Percentiles rank a stretch among this genome's conserved stretches.
phyloP scores from a whole-genome alignment of 306 rosid genomes.

The Cotoneaster glaucophyllus region DNA sequence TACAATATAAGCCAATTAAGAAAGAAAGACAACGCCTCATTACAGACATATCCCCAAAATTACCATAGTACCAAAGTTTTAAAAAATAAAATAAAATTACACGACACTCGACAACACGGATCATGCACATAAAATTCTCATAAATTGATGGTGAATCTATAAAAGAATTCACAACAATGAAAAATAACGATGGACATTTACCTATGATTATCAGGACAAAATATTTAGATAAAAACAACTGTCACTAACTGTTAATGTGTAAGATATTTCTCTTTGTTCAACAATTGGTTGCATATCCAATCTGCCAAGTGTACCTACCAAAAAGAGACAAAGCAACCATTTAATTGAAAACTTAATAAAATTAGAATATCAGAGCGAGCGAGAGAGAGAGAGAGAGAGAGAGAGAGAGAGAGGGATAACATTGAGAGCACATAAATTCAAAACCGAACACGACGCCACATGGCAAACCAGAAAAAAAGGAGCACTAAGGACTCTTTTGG shows the following conservation, averaged over 20 bases:
- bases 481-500: background rate
- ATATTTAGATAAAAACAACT: slow-evolving; percentile 8
- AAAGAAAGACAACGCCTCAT: background rate
- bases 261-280: slow-evolving; percentile 37
- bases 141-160: slow-evolving; percentile 20
- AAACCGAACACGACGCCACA: background rate
- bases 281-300: slow-evolving; percentile 41
- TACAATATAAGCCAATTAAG: background rate
- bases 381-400: background rate
- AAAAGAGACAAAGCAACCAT: slow-evolving; percentile 18
- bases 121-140: background rate
- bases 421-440: background rate
- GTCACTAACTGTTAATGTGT: slow-evolving; percentile 35
- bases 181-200: slow-evolving; percentile 30
- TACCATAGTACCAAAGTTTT: background rate
- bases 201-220: slow-evolving; percentile 26
- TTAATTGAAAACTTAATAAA: background rate
- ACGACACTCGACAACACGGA: background rate
- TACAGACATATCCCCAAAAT: background rate
- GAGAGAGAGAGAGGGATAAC: background rate
- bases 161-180: slow-evolving; percentile 16
- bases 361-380: background rate
- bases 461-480: background rate
- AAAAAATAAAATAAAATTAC: background rate
- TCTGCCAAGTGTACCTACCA: slow-evolving; percentile 44